Evolutionary conservation across 352 stramenopile species (phyloP).

Genomic region (Aphanomyces invadans): DNA sequence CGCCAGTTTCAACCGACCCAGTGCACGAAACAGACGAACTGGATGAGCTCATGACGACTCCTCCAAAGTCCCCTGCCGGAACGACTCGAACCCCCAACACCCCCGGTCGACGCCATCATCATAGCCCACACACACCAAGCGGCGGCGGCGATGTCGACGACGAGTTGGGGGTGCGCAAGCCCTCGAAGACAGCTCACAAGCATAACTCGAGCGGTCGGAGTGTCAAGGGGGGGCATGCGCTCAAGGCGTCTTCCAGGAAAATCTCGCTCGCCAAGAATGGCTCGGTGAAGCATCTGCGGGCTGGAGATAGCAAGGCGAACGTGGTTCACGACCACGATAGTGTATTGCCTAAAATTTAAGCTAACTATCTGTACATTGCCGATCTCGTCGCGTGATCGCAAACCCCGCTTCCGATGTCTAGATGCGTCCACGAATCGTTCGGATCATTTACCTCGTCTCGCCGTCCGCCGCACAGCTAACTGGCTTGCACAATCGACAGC

Average conservation of each 20-base stretch:
- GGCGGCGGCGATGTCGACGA: conserved; percentile 28
- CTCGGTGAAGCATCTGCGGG: background rate
- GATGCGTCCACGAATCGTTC: too few relatives aligned
- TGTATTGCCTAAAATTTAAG: background rate
- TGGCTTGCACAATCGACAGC: too few relatives aligned
- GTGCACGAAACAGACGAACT: conserved; percentile 26
- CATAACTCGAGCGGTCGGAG: background rate
- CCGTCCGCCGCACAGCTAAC: too few relatives aligned
- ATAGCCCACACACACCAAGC: background rate
- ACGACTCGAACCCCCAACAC: conserved; percentile 18
- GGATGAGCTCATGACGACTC: conserved; percentile 19
- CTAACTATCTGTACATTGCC: too few relatives aligned
- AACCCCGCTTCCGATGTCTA: too few relatives aligned
- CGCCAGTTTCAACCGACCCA: conserved; percentile 32
- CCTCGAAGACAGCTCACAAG: conserved; percentile 27
- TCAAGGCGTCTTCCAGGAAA: background rate
- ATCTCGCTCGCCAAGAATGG: background rate
- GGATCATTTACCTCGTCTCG: too few relatives aligned
- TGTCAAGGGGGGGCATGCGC: background rate
- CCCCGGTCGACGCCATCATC: conserved; percentile 25
- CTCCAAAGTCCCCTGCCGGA: conserved; percentile 20
- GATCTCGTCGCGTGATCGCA: too few relatives aligned
- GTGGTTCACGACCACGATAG: background rate
- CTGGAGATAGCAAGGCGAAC: background rate
- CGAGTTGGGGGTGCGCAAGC: conserved; percentile 36